Percentiles rank a stretch among this genome's conserved stretches.
Evolutionary conservation across 176 grass and related monocot genomes (phyloP).

Genomic region (Phragmites australis): DNA sequence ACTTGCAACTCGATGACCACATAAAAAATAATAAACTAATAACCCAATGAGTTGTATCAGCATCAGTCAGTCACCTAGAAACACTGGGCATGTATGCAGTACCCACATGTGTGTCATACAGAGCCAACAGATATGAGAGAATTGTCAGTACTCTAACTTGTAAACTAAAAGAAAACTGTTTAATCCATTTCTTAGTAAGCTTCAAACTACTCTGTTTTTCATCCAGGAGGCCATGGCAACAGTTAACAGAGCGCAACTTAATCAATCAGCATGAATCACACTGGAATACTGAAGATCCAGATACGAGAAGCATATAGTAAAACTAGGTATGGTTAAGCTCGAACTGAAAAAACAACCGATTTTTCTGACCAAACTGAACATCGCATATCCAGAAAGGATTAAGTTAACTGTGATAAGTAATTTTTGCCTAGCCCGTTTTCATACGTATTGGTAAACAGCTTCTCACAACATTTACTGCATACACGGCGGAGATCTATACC

Average conservation of each 20-base stretch:
- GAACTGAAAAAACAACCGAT: not conserved
- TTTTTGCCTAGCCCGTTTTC: not conserved
- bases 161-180: not conserved
- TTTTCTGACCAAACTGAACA: not conserved
- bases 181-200: not conserved
- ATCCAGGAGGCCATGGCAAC: not conserved
- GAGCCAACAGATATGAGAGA: not conserved
- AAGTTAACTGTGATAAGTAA: not conserved
- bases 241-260: not conserved
- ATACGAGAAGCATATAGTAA: not conserved
- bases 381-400: not conserved
- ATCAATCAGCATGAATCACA: not conserved
- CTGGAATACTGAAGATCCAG: not conserved
- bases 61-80: not conserved
- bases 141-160: not conserved
- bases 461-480: not conserved
- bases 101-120: not conserved
- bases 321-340: not conserved
- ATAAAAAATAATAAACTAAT: not conserved
- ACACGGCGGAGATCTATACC: not conserved
- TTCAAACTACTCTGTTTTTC: not conserved
- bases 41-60: not conserved
- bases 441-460: not conserved
- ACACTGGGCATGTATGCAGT: not conserved
- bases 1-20: not conserved